A percentile compares a stretch with the other conserved stretches of the same genome.
These are phyloP conservation scores for Torulaspora gathmanii DNA, from an alignment of 805 yeast genomes.

Conservation along the genomic window DNA sequence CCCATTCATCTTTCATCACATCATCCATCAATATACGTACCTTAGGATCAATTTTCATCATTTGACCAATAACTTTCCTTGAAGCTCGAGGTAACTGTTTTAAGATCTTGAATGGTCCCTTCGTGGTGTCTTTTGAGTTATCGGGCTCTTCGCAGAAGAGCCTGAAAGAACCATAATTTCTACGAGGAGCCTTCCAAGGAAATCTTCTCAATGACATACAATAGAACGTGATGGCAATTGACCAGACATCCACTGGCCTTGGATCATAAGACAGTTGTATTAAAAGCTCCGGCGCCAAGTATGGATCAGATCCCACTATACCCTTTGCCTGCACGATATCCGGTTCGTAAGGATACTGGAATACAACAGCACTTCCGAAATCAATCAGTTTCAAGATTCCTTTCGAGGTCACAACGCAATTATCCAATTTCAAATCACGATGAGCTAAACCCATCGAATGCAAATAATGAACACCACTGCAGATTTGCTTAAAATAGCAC, in stretches of 20 bases:
- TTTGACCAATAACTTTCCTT: constrained; percentile 54
- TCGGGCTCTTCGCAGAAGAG: constrained; percentile 51
- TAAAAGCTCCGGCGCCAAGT: constrained; percentile 88
- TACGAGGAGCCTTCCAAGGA: constrained; percentile 94
- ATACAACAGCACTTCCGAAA: constrained; percentile 88
- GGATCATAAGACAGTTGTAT: constrained; percentile 61
- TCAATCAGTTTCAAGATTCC: constrained; percentile 87
- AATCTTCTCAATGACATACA: constrained; percentile 83
- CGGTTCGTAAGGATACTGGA: constrained; percentile 57
- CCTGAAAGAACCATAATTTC: constrained; percentile 66
- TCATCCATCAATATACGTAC: constrained; percentile 57
- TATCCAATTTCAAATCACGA: constrained; percentile 87
- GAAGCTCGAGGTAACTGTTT: constrained; percentile 66
- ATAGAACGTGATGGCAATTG: constrained; percentile 84
- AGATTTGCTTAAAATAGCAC: constrained; percentile 80
- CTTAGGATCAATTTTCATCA: constrained; percentile 59
- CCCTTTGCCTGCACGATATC: constrained; percentile 69
- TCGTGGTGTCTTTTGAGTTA: constrained; percentile 40
- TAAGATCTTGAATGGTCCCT: constrained; percentile 70
- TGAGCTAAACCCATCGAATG: constrained; percentile 86
- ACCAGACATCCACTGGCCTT: constrained; percentile 87
- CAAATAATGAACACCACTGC: constrained; percentile 67
- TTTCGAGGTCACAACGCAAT: constrained; percentile 71
- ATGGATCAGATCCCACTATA: constrained; percentile 93
- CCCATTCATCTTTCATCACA: constrained; percentile 55